These are phyloP conservation scores for Saitoella complicata DNA, from an alignment of 805 yeast genomes.

Conservation along the genomic window DNA sequence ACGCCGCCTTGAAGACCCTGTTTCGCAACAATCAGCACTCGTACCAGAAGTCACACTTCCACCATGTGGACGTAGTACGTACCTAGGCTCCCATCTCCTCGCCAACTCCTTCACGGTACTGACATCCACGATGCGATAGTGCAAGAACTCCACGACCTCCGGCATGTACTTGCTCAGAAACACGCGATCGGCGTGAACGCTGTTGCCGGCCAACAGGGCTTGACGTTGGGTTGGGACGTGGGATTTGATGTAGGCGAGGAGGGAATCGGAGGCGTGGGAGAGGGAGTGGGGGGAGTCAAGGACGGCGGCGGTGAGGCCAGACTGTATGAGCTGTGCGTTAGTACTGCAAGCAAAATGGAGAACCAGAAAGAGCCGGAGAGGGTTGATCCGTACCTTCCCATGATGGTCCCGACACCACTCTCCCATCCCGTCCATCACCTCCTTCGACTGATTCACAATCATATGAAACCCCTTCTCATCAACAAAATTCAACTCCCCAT, in stretches of 20 bases:
- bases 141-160: constrained; percentile 35
- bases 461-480: constrained; percentile 52
- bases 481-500: constrained; percentile 54
- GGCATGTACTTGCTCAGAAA: constrained; percentile 81
- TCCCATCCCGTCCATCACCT: constrained; percentile 53
- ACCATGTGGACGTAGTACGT: too few relatives aligned
- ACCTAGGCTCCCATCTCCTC: constrained; percentile 50
- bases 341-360: neutral
- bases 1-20: constrained; percentile 39
- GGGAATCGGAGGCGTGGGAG: constrained; percentile 46
- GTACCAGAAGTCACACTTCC: too few relatives aligned
- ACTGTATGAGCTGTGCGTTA: constrained; percentile 7
- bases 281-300: constrained; percentile 37
- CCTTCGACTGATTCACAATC: constrained; percentile 53
- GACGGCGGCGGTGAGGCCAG: constrained; percentile 64
- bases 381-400: constrained; percentile 29
- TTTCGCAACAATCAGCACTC: constrained; percentile 1
- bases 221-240: constrained; percentile 34
- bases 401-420: constrained; percentile 83
- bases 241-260: constrained; percentile 42
- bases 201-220: constrained; percentile 79
- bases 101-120: constrained; percentile 73
- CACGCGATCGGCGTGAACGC: constrained; percentile 79
- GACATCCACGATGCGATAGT: constrained; percentile 79
- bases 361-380: neutral